A percentile compares a stretch with the other conserved stretches of the same genome.
Evolutionary conservation across 306 rosid species (phyloP).

Genomic region (Dryas alaskensis): DNA sequence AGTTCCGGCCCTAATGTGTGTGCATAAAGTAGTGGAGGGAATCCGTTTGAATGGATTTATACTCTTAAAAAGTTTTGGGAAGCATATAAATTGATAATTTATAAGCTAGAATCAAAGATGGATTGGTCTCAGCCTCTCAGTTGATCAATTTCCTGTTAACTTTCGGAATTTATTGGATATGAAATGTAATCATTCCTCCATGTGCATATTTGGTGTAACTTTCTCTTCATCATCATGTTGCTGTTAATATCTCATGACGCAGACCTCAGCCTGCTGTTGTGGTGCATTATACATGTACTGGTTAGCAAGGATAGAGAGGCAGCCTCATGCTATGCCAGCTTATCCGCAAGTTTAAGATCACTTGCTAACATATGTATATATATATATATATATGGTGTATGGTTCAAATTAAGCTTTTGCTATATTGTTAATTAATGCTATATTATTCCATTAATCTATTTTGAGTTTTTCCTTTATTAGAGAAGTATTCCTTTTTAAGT

Average conservation of each 20-base stretch:
- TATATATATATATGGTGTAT: too few species aligned
- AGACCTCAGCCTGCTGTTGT: neutral
- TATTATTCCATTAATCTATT: too few species aligned
- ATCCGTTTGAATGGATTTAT: conserved; percentile 52
- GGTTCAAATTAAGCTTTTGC: neutral
- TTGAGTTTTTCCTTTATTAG: too few species aligned
- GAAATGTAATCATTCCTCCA: neutral
- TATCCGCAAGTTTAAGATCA: neutral
- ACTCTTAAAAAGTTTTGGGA: conserved; percentile 27
- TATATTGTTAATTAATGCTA: neutral
- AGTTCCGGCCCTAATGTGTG: conserved; percentile 26
- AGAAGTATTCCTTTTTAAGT: too few species aligned
- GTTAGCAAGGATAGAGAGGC: neutral
- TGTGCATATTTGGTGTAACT: neutral
- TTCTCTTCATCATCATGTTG: neutral
- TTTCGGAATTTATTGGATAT: neutral
- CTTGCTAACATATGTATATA: too few species aligned
- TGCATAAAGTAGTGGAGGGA: conserved; percentile 42
- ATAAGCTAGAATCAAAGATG: too few species aligned
- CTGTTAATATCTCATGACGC: neutral
- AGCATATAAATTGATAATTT: too few species aligned
- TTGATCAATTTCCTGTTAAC: too few species aligned
- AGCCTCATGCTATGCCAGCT: neutral
- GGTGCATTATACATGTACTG: neutral
- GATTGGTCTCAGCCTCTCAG: too few species aligned